phyloP scores from a whole-genome alignment of 1,284 basidiomycete species.

The Wallemia ichthyophaga region DNA sequence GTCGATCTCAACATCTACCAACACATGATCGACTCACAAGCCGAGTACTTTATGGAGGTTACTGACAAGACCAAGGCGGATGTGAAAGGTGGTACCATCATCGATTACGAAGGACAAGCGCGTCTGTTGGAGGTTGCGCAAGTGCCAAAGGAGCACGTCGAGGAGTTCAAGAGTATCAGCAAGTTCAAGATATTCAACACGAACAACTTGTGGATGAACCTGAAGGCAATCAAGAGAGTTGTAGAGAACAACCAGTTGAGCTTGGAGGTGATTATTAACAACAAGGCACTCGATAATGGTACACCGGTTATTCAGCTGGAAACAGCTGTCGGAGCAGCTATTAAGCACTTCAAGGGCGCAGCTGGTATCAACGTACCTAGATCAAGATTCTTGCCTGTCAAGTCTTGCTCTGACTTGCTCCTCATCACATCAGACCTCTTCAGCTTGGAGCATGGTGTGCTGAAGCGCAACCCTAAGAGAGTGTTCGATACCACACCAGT shows the following conservation, averaged over 20 bases:
- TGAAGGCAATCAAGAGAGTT: conserved; percentile 70
- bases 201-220: conserved; percentile 93
- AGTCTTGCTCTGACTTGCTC: conserved; percentile 60
- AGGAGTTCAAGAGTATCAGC: conserved; percentile 76
- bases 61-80: conserved; percentile 99
- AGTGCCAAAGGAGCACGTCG: conserved; percentile 86
- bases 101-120: conserved; percentile 81
- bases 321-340: conserved; percentile 87
- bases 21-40: conserved; percentile 62
- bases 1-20: conserved; percentile 60
- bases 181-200: conserved; percentile 89
- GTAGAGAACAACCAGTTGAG: conserved; percentile 58
- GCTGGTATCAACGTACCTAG: conserved; percentile 96
- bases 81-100: conserved; percentile 96
- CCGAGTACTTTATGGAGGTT: conserved; percentile 94
- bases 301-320: conserved; percentile 71
- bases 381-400: conserved; percentile 51
- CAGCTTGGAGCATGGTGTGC: conserved; percentile 72
- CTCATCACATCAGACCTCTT: conserved; percentile 95
- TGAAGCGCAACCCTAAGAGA: conserved; percentile 61
- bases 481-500: conserved; percentile 81
- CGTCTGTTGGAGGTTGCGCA: conserved; percentile 94
- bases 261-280: conserved; percentile 78
- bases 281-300: conserved; percentile 56
- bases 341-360: conserved; percentile 78